These are phyloP conservation scores for Xylariaceae sp. DNA, from an alignment of 2,329 filamentous ascomycete species.

Conservation along the genomic window DNA sequence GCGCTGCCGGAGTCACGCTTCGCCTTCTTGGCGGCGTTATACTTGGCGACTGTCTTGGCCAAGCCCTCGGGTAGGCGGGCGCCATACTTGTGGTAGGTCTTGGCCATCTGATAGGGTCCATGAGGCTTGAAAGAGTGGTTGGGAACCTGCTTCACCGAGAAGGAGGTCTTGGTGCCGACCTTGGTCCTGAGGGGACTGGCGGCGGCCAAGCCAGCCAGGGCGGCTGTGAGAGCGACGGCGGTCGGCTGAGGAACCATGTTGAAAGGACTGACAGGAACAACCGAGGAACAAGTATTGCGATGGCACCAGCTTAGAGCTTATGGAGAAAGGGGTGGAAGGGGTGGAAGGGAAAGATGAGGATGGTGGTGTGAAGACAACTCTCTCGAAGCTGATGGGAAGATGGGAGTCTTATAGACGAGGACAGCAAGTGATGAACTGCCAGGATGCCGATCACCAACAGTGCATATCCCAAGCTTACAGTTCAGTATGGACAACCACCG, in stretches of 20 bases:
- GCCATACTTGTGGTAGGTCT: slow-evolving; percentile 29
- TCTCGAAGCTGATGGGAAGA: slow-evolving; percentile 5
- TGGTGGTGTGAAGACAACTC: slow-evolving; percentile 5
- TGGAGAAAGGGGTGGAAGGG: not conserved
- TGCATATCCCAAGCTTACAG: too few relatives aligned
- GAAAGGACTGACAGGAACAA: slow-evolving; percentile 2
- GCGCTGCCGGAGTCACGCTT: slow-evolving; percentile 25
- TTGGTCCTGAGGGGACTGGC: slow-evolving; percentile 20
- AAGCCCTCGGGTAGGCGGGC: slow-evolving; percentile 23
- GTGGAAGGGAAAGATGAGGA: not conserved
- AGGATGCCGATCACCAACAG: too few relatives aligned
- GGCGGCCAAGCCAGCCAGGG: slow-evolving; percentile 22
- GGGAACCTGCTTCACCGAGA: slow-evolving; percentile 24
- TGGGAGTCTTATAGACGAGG: slow-evolving; percentile 11
- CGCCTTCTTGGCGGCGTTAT: slow-evolving; percentile 15
- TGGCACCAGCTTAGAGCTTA: too few relatives aligned
- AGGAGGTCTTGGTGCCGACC: slow-evolving; percentile 20
- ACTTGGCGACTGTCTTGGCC: slow-evolving; percentile 20
- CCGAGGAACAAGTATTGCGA: too few relatives aligned
- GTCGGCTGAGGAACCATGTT: slow-evolving; percentile 14
- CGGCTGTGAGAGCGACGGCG: slow-evolving; percentile 15
- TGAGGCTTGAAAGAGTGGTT: slow-evolving; percentile 25
- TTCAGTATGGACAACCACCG: too few relatives aligned
- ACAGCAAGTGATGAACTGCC: not conserved
- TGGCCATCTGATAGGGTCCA: slow-evolving; percentile 25